These are phyloP conservation scores for Porpolomopsis calyptriformis DNA, from an alignment of 768 basidiomycete species.

Conservation along the genomic window DNA sequence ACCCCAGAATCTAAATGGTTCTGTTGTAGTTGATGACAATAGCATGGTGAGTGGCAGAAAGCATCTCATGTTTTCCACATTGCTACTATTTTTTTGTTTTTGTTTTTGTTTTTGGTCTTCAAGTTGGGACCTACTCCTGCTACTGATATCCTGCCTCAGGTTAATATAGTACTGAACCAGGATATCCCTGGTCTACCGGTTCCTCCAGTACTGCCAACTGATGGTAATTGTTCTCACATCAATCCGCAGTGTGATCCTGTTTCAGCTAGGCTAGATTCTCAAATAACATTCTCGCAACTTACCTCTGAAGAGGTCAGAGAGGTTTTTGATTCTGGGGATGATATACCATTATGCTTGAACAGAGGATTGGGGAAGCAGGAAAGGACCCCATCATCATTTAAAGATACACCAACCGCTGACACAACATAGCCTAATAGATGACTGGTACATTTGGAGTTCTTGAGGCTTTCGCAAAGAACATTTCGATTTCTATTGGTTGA, in stretches of 20 bases:
- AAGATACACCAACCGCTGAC: not conserved
- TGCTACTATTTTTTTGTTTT: not conserved
- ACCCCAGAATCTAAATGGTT: not conserved
- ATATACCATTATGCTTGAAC: slow-evolving; percentile 3
- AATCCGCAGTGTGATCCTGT: not conserved
- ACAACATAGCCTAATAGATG: slow-evolving; percentile 1
- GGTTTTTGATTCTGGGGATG: slow-evolving; percentile 7
- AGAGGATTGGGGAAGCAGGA: slow-evolving; percentile 6
- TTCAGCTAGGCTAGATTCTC: not conserved
- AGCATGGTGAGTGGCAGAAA: not conserved
- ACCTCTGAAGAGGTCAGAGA: not conserved
- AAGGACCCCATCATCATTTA: slow-evolving; percentile 1
- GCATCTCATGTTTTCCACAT: not conserved
- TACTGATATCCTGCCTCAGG: not conserved
- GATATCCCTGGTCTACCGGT: not conserved
- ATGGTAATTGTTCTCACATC: not conserved
- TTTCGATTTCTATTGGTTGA: not conserved
- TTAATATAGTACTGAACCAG: not conserved
- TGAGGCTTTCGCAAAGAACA: not conserved
- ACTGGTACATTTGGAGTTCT: slow-evolving; percentile 3
- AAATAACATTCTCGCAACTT: not conserved
- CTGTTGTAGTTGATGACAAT: not conserved
- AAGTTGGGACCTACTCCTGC: not conserved
- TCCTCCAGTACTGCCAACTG: not conserved
- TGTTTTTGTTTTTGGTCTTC: no score